Base-by-base conservation (phyloP, 768 basidiomycete genomes). In the Termitomyces sp. region DNA sequence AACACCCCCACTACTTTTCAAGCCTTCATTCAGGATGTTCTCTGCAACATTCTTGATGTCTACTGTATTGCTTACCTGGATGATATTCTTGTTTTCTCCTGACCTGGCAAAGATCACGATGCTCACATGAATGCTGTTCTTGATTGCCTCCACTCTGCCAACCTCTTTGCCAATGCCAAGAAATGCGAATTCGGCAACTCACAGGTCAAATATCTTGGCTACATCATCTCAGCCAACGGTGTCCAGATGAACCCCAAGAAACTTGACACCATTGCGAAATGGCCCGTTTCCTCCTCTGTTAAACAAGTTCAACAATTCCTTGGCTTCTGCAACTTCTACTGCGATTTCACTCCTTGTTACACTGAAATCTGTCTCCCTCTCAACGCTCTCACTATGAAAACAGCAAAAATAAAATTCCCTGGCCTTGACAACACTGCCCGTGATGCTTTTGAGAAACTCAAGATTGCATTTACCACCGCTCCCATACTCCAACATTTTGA, bases 161-260 rank as follows among this genome's bases (percentile, higher is more conserved):
- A 4, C 16, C 51, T 59, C 4, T 58, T 53, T 45, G 64, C 70
- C 4, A 80, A 78, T 58, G 68, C 76, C 1, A 71, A 76, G 45
- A 80, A 81, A 56, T 78, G 63, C 58, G 61, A 71, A 55, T 79
- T 76, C 50, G 1, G 15, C 15, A 51, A 58, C 4, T 42, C 63
- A 6, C 56, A 65, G n/a, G 73, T 80, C 7, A 70, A 59, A 20
- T 59, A 59, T 13, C 50, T 59, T 3, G 42, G 58, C 2, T 59
- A 53, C 20, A 53, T 59, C 57, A 61, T 81, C 46, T 54, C 61
- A 16, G 42, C 64, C 0, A 62, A 69, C 0, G 65, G 71, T 7
- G 58, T 80, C 33, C 38, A 65, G 9, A 81, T 81, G 77, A 74
- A 79, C 46, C 71, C 73, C 0, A 64, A 63, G 12, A 82, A 82